A percentile compares a stretch with the other conserved stretches of the same genome.
Evolutionary conservation across 768 basidiomycete species (phyloP).

Genomic region (Macrolepiota fuliginosa): DNA sequence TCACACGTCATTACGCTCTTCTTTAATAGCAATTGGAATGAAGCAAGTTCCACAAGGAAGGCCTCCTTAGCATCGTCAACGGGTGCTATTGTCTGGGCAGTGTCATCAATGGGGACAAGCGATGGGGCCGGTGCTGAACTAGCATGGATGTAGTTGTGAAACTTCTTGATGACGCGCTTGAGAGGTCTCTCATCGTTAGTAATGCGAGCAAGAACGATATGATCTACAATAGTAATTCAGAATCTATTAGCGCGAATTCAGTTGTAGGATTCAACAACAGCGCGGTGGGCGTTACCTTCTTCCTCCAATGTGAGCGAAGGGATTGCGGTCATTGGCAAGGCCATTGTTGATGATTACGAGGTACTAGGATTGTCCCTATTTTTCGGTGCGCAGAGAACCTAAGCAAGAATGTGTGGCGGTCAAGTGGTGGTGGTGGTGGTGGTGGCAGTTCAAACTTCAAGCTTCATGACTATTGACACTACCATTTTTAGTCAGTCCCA

Average conservation of each 20-base stretch:
- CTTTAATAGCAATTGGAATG: slow-evolving; percentile 71
- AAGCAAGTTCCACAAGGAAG: slow-evolving; percentile 73
- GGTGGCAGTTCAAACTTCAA: background rate
- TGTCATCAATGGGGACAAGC: slow-evolving; percentile 20
- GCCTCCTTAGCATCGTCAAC: slow-evolving; percentile 76
- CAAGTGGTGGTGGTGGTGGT: too few relatives aligned
- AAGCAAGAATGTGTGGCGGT: background rate
- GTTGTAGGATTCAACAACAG: slow-evolving; percentile 8
- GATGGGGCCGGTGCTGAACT: slow-evolving; percentile 47
- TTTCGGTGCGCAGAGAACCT: background rate
- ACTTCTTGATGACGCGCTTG: slow-evolving; percentile 77
- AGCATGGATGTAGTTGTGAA: slow-evolving; percentile 67
- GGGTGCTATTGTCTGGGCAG: slow-evolving; percentile 22
- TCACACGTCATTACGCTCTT: slow-evolving; percentile 84
- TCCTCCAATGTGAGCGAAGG: slow-evolving; percentile 56
- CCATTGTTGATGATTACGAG: background rate
- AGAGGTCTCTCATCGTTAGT: slow-evolving; percentile 80
- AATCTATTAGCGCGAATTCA: slow-evolving; percentile 25
- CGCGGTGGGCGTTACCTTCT: slow-evolving; percentile 44
- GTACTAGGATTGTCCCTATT: background rate
- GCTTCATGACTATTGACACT: background rate
- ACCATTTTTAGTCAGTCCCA: background rate
- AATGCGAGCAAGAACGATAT: slow-evolving; percentile 77
- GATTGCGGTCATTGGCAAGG: slow-evolving; percentile 24
- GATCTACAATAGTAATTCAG: slow-evolving; percentile 45